Evolutionary conservation across 352 stramenopile genomes (phyloP).

Genomic region (Phytophthora foliorum): DNA sequence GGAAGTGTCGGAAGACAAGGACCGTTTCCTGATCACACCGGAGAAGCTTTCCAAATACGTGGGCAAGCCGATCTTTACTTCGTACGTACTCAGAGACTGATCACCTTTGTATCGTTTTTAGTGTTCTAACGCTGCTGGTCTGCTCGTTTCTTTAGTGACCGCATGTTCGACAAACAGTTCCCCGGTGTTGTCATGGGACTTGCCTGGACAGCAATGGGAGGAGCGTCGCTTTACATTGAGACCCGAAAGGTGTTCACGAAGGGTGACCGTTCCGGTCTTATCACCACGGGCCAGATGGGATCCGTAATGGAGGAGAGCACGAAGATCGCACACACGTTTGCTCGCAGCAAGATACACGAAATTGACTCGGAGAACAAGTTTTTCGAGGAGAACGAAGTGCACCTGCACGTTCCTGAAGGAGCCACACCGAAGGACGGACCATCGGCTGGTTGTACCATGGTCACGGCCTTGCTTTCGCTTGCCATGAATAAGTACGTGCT

Average conservation of each 20-base stretch:
- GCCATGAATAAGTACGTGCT: slow-evolving; percentile 91
- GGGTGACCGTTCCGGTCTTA: slow-evolving; percentile 65
- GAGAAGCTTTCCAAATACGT: slow-evolving; percentile 98
- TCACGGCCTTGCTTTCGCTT: slow-evolving; percentile 97
- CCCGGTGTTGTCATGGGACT: slow-evolving; percentile 99
- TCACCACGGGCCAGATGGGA: slow-evolving; percentile 96
- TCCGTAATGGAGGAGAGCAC: slow-evolving; percentile 99
- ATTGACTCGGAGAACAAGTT: slow-evolving; percentile 90
- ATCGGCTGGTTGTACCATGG: slow-evolving; percentile 98
- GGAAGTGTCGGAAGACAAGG: slow-evolving; percentile 40
- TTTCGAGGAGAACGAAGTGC: slow-evolving; percentile 96
- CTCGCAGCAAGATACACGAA: slow-evolving; percentile 80
- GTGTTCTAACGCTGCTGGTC: slow-evolving; percentile 8
- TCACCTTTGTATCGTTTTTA: background rate
- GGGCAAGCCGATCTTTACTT: slow-evolving; percentile 98
- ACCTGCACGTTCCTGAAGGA: slow-evolving; percentile 99
- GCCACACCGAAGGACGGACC: slow-evolving; percentile 99
- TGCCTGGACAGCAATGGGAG: slow-evolving; percentile 98
- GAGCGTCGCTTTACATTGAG: slow-evolving; percentile 99
- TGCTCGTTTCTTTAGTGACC: slow-evolving; percentile 75
- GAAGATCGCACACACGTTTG: slow-evolving; percentile 97
- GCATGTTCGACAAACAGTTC: slow-evolving; percentile 96
- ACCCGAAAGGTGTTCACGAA: slow-evolving; percentile 82
- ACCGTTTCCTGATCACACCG: slow-evolving; percentile 92
- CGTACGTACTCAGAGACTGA: slow-evolving; percentile 53